phyloP scores from a whole-genome alignment of 495 filamentous ascomycete genomes.

The Letharia lupina region DNA sequence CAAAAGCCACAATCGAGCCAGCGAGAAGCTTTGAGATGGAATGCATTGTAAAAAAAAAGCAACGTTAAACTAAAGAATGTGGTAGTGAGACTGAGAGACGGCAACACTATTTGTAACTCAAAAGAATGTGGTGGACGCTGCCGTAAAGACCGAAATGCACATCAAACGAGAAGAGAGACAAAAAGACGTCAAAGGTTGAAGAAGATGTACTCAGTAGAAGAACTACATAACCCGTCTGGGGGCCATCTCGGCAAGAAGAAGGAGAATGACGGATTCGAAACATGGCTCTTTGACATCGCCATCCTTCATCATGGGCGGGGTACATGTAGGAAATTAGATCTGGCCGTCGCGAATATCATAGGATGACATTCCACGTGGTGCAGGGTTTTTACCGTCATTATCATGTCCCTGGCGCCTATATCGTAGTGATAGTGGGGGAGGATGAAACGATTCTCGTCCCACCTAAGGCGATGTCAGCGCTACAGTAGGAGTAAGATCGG shows the following conservation, averaged over 20 bases:
- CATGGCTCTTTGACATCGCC: not conserved
- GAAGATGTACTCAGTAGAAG: not conserved
- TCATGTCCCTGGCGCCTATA: not conserved
- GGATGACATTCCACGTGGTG: not conserved
- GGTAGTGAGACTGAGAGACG: conserved; percentile 6
- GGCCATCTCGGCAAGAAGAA: not conserved
- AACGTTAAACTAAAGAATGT: conserved; percentile 5
- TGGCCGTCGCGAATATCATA: not conserved
- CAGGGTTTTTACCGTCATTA: conserved; percentile 1
- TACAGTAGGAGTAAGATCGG: not conserved
- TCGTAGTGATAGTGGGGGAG: not conserved
- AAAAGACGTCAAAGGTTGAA: not conserved
- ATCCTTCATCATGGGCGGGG: conserved; percentile 7
- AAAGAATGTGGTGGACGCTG: not conserved
- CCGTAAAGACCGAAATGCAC: not conserved
- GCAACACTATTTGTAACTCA: not conserved
- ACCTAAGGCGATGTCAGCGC: not conserved
- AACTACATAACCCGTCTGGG: not conserved
- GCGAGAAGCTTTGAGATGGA: conserved; percentile 9
- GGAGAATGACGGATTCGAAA: conserved; percentile 2
- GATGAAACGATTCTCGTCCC: not conserved
- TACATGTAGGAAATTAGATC: not conserved
- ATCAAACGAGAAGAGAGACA: not conserved
- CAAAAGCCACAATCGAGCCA: conserved; percentile 18
- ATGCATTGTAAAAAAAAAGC: conserved; percentile 10